Conservation (phyloP, 148 eudicot genomes). For the Rhododendron molle region DNA sequence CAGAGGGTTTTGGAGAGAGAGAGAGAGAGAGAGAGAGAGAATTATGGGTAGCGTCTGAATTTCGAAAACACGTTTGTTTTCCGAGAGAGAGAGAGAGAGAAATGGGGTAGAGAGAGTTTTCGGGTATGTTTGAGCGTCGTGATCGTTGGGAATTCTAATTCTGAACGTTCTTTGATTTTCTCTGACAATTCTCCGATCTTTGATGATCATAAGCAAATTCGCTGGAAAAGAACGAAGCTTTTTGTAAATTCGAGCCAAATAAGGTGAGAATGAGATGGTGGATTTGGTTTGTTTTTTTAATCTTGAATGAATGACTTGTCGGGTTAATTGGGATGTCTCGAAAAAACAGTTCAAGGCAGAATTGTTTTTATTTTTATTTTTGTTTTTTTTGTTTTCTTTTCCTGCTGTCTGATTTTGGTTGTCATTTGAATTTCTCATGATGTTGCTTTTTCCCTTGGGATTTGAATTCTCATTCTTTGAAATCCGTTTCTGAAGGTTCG, state of each 20-base stretch:
- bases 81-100: not conserved
- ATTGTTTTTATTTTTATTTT: slow-evolving; percentile 8
- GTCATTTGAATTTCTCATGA: not conserved
- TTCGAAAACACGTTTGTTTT: not conserved
- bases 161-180: slow-evolving; percentile 11
- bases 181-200: slow-evolving; percentile 23
- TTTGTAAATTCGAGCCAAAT: not conserved
- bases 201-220: not conserved
- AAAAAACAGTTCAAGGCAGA: not conserved
- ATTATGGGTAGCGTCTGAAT: slow-evolving; percentile 6
- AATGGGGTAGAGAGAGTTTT: slow-evolving; percentile 6
- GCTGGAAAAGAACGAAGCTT: not conserved
- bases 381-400: not conserved
- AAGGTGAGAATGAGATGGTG: slow-evolving; percentile 26
- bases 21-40: slow-evolving; percentile 23
- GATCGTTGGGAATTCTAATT: slow-evolving; percentile 8
- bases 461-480: not conserved
- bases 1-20: slow-evolving; percentile 56
- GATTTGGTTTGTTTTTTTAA: not conserved
- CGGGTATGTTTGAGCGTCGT: slow-evolving; percentile 7
- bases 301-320: not conserved
- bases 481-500: slow-evolving; percentile 18
- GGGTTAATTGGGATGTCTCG: not conserved
- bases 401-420: not conserved
- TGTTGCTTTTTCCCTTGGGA: not conserved